Percentiles rank a stretch among this genome's conserved stretches.
Conservation (phyloP, 495 filamentous ascomycete genomes). For the Poronia punctata region DNA sequence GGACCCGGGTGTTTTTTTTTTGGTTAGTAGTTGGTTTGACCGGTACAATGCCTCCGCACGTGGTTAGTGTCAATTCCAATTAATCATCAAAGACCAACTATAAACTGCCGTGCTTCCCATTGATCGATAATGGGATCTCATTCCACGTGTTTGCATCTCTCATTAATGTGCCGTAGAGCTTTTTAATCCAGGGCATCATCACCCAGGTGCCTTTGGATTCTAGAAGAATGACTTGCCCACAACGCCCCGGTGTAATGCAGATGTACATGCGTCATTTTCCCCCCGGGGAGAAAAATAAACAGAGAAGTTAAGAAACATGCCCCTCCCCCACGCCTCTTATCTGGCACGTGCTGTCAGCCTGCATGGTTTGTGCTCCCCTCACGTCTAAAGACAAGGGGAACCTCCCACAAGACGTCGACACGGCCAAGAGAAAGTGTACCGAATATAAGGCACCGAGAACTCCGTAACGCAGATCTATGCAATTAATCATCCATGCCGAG, state of each 20-base stretch:
- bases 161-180: conserved; percentile 9
- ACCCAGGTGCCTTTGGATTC: conserved; percentile 7
- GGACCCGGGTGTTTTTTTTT: too few species aligned
- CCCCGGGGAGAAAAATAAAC: not conserved
- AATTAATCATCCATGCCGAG: conserved; percentile 11
- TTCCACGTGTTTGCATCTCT: conserved; percentile 7
- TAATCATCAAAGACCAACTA: too few species aligned
- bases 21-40: too few species aligned
- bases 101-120: too few species aligned
- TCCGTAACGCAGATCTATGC: conserved; percentile 26
- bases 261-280: conserved; percentile 10
- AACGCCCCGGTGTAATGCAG: conserved; percentile 31
- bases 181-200: conserved; percentile 6
- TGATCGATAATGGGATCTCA: too few species aligned
- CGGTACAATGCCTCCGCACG: too few species aligned
- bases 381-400: not conserved
- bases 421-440: not conserved
- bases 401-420: conserved; percentile 9
- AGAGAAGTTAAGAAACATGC: conserved; percentile 5
- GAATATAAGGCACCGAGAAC: conserved; percentile 18
- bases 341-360: not conserved
- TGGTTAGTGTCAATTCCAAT: too few species aligned
- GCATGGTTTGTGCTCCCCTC: not conserved
- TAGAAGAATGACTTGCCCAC: conserved; percentile 27
- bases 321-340: not conserved